Evolutionary conservation across 805 yeast species (phyloP), one percentile per base, ranked within the genome.

Genomic region (Candida khao-thaluensis): DNA sequence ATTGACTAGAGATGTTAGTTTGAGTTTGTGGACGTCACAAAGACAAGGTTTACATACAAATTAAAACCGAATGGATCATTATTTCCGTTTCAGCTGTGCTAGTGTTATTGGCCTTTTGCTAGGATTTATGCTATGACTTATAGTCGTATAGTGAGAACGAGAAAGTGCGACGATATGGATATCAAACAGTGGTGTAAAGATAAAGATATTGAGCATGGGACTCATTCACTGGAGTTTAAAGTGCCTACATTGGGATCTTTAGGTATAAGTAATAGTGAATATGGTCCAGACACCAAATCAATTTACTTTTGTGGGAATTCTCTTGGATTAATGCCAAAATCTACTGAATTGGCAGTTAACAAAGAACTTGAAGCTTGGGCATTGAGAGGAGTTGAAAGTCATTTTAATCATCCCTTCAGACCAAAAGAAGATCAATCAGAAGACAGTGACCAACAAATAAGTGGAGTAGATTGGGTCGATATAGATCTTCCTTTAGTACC

Each of bases 291-390:
- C 7, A 40, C 43, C 4, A 14, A 23, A 30, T 66, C 76, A 9
- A 67, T 74, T 16, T 91, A 90, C 56, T 67, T 90, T 33, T 88
- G 96, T 62, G 98, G 98, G 2, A 91, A 90, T 65, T 87, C 96
- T n/a, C 75, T 90, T 5, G 98, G 98, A 0, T 64, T 90, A 43
- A 85, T 88, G 90, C 97, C 98, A 0, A 66, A 61, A 36, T 54
- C 66, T 6, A 81, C 90, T 0, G 66, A 76, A 23, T 46, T 48
- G 5, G 84, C 85, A 11, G 65, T 90, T 11, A 60, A 62, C 35
- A 71, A 66, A 28, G 97, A 90, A 59, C 64, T 90, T 35, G 75
- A 79, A 47, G 95, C 93, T 0, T 90, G 98, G 98, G 69, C 77
- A 21, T 68, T 59, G 18, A 66, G 89, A 23, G 98, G 81, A 2